Evolutionary conservation across 2,329 filamentous ascomycete species (phyloP).

Genomic region (Microdochium trichocladiopsis): DNA sequence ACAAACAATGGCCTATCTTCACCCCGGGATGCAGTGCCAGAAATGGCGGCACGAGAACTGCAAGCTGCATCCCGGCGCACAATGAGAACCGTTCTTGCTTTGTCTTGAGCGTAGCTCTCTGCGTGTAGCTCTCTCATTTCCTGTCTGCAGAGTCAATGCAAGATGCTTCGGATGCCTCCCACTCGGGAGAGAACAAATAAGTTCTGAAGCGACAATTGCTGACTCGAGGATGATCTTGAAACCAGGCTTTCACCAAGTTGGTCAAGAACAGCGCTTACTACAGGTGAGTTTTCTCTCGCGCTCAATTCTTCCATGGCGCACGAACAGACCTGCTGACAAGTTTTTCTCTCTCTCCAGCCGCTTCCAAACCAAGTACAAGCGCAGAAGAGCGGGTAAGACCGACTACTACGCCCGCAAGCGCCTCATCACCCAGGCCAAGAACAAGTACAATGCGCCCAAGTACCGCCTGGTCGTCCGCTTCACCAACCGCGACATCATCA

Average conservation of each 20-base stretch:
- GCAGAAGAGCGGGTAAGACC: conserved; percentile 93
- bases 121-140: conserved; percentile 12
- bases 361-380: conserved; percentile 99
- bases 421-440: conserved; percentile 99
- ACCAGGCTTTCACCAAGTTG: conserved; percentile 82
- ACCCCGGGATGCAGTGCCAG: conserved; percentile 18
- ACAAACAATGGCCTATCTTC: conserved; percentile 18
- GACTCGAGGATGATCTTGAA: conserved; percentile 65
- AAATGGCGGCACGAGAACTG: conserved; percentile 18
- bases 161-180: conserved; percentile 82
- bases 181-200: conserved; percentile 34
- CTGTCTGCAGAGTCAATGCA: conserved; percentile 70
- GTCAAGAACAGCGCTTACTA: conserved; percentile 99
- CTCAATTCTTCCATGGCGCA: too few relatives aligned
- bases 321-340: too few relatives aligned
- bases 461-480: conserved; percentile 99
- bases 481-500: conserved; percentile 99
- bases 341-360: conserved; percentile 50
- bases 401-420: conserved; percentile 99
- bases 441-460: conserved; percentile 99
- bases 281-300: conserved; percentile 65
- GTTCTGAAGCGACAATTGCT: conserved; percentile 99
- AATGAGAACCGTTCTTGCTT: not conserved
- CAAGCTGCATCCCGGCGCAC: conserved; percentile 1
- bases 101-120: too few relatives aligned